A percentile compares a stretch with the other conserved stretches of the same genome.
Evolutionary conservation across 1,139 yeast species (phyloP).

Genomic region (Candida sanyaensis): DNA sequence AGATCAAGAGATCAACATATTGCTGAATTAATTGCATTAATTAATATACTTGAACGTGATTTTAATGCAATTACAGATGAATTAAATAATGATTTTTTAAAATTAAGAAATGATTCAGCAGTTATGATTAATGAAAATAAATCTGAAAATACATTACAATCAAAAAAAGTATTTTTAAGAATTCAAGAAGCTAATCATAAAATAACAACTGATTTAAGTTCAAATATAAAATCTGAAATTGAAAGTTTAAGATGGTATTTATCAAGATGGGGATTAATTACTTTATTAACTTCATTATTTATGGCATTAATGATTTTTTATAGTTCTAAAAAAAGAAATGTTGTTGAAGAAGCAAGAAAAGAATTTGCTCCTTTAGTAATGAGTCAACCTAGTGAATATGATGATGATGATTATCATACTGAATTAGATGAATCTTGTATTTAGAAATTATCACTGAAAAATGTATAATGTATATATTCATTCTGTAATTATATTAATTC

Average conservation of each 20-base stretch:
- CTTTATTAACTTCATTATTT: conserved; percentile 49
- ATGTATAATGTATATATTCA: too few relatives aligned
- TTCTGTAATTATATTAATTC: too few relatives aligned
- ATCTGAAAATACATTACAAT: conserved; percentile 78
- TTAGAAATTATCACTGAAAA: too few relatives aligned
- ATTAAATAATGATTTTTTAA: conserved; percentile 67
- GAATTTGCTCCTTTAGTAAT: conserved; percentile 49
- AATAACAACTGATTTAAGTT: conserved; percentile 78
- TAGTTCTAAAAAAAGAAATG: conserved; percentile 30
- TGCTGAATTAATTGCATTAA: conserved; percentile 65
- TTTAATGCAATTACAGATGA: conserved; percentile 75
- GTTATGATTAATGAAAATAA: conserved; percentile 87
- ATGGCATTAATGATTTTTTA: conserved; percentile 47
- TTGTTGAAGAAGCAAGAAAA: conserved; percentile 26
- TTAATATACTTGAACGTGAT: conserved; percentile 72
- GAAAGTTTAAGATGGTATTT: conserved; percentile 93
- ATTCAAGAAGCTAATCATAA: conserved; percentile 86
- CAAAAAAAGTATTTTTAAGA: conserved; percentile 65
- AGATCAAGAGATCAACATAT: conserved; percentile 72
- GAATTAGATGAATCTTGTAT: conserved; percentile 33
- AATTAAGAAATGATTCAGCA: conserved; percentile 71
- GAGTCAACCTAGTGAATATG: conserved; percentile 50
- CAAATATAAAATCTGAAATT: conserved; percentile 82
- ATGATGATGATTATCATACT: conserved; percentile 50
- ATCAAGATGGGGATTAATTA: conserved; percentile 80